Evolutionary conservation across 139 green algal species (phyloP).

Genomic region (Haematococcus lacustris): DNA sequence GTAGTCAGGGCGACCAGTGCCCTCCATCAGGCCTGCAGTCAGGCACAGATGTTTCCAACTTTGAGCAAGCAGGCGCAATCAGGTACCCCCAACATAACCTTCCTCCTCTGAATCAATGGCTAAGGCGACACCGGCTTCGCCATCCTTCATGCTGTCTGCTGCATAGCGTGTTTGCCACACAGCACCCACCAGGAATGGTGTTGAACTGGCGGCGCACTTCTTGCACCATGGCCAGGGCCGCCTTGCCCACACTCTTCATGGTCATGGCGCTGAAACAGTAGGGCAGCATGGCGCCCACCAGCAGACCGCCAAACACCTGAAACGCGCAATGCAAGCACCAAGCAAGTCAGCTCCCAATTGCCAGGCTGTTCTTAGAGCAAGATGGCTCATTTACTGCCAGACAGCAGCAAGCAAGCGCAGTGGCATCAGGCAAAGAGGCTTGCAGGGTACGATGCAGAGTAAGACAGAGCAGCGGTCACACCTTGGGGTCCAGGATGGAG

Average conservation of each 20-base stretch:
- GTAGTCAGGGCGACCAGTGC: slow-evolving; percentile 86
- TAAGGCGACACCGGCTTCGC: no score
- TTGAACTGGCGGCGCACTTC: slow-evolving; percentile 90
- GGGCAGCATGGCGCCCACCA: slow-evolving; percentile 93
- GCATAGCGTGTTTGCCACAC: no score
- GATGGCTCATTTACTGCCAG: neutral
- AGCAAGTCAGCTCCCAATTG: neutral
- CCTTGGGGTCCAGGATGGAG: slow-evolving; percentile 86
- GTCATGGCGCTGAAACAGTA: slow-evolving; percentile 98
- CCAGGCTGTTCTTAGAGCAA: no score
- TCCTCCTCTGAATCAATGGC: neutral
- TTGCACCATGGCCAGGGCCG: slow-evolving; percentile 77
- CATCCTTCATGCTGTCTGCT: no score
- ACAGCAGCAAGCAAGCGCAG: neutral
- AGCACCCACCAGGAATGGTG: slow-evolving; percentile 67
- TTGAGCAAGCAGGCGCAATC: no score
- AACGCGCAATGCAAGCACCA: neutral
- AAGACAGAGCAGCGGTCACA: slow-evolving; percentile 73
- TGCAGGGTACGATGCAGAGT: slow-evolving; percentile 32
- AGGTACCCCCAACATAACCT: neutral
- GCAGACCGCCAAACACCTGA: slow-evolving; percentile 82
- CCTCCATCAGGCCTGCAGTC: slow-evolving; percentile 84
- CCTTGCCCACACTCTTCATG: slow-evolving; percentile 97
- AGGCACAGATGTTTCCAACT: no score
- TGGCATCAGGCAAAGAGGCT: neutral